Conservation (phyloP, 108 stramenopile genomes). For the Pseudonitzschia multiseries region DNA sequence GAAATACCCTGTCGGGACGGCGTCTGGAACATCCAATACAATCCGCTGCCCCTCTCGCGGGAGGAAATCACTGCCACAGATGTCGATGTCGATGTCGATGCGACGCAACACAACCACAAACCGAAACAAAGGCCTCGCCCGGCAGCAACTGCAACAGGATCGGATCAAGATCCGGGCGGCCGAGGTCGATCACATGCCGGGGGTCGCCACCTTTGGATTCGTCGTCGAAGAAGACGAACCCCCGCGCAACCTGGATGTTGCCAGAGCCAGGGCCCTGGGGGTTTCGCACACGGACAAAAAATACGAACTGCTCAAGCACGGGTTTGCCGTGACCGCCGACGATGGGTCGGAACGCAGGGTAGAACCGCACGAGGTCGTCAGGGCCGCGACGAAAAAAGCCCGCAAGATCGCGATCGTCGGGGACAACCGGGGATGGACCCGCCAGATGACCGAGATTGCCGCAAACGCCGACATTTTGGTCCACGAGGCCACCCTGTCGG, state of each 20-base stretch:
- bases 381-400: slow-evolving; percentile 32
- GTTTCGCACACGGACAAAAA: slow-evolving; percentile 56
- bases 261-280: slow-evolving; percentile 64
- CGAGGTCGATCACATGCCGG: slow-evolving; percentile 70
- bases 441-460: slow-evolving; percentile 58
- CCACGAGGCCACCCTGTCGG: slow-evolving; percentile 84
- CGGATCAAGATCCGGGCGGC: slow-evolving; percentile 68
- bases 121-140: background rate
- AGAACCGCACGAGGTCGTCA: slow-evolving; percentile 58
- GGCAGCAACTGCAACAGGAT: background rate
- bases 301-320: slow-evolving; percentile 68
- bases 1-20: slow-evolving; percentile 49
- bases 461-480: slow-evolving; percentile 76
- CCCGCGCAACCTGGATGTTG: slow-evolving; percentile 57
- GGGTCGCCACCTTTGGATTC: slow-evolving; percentile 84
- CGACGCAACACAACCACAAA: too few species aligned
- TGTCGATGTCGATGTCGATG: too few species aligned
- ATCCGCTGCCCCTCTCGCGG: background rate
- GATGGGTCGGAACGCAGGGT: slow-evolving; percentile 31
- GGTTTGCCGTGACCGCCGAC: slow-evolving; percentile 63
- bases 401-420: slow-evolving; percentile 72
- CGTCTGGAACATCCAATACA: slow-evolving; percentile 60
- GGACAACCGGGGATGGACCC: slow-evolving; percentile 65
- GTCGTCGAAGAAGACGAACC: slow-evolving; percentile 69
- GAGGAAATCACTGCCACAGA: slow-evolving; percentile 31